Evolutionary conservation across 2,329 filamentous ascomycete genomes (phyloP).

Genomic region (Coniochaeta hoffmannii): DNA sequence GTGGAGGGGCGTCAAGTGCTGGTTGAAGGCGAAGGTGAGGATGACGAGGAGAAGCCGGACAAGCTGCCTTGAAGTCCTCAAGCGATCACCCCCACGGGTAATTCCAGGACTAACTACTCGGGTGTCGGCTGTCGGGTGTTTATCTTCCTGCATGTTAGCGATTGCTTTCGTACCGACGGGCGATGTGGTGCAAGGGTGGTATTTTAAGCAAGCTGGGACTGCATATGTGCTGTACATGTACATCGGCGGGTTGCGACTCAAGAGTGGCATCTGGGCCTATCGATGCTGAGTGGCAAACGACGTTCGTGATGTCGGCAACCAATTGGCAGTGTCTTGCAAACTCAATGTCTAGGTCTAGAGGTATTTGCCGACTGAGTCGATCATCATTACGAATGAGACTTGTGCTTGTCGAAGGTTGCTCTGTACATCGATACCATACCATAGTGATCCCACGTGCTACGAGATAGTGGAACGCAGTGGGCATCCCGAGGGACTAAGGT

Average conservation of each 20-base stretch:
- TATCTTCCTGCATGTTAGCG: neutral
- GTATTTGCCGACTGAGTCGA: neutral
- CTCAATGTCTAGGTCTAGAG: neutral
- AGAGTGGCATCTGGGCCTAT: neutral
- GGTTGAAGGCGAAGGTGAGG: constrained; percentile 65
- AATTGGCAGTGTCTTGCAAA: neutral
- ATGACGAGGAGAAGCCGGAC: constrained; percentile 10
- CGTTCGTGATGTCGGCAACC: neutral
- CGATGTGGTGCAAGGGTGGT: neutral
- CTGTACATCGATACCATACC: too few relatives aligned
- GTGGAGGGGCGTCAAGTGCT: constrained; percentile 65
- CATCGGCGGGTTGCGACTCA: neutral
- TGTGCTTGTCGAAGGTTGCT: too few relatives aligned
- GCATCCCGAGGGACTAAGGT: too few relatives aligned
- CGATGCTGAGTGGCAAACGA: neutral
- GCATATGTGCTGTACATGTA: neutral
- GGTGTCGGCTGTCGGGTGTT: neutral
- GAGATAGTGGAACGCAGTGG: neutral
- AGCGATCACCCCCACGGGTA: neutral
- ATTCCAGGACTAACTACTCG: too few relatives aligned
- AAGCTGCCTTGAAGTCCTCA: neutral
- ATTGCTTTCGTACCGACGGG: neutral
- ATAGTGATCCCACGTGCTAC: neutral
- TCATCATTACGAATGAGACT: too few relatives aligned
- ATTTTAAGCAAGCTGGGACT: neutral